Evolutionary conservation across 345 rosid species (phyloP).

Genomic region (Citrus medica): DNA sequence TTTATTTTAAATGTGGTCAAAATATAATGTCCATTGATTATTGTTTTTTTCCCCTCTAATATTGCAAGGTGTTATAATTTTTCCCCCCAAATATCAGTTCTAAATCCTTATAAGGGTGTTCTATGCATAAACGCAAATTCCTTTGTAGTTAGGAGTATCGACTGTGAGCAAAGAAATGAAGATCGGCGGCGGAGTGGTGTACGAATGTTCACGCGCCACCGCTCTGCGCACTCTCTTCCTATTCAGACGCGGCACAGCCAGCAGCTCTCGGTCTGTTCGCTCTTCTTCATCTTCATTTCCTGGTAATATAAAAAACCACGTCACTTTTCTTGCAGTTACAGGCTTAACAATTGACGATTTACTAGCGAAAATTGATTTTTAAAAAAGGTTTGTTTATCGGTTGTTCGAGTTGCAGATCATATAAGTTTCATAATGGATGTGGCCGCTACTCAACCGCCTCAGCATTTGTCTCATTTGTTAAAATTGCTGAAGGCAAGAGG

Average conservation of each 20-base stretch:
- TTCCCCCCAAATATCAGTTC: too few species aligned
- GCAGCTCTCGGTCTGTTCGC: constrained; percentile 32
- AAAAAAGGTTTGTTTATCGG: background rate
- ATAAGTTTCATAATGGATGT: constrained; percentile 53
- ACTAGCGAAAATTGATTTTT: background rate
- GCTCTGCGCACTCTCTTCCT: constrained; percentile 16
- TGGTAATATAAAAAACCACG: constrained; percentile 18
- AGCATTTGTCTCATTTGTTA: constrained; percentile 50
- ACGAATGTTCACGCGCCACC: constrained; percentile 38
- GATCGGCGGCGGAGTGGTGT: constrained; percentile 38
- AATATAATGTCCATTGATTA: too few species aligned
- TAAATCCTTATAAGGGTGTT: too few species aligned
- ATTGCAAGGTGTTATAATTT: too few species aligned
- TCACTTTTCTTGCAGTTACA: background rate
- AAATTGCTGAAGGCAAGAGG: constrained; percentile 63
- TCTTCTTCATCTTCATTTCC: constrained; percentile 33
- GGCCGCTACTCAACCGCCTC: constrained; percentile 64
- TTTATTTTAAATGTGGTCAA: too few species aligned
- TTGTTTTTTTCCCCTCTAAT: too few species aligned
- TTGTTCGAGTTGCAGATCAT: constrained; percentile 42
- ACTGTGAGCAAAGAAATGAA: constrained; percentile 7
- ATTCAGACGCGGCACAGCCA: constrained; percentile 24
- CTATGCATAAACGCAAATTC: too few species aligned
- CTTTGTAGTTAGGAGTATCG: too few species aligned
- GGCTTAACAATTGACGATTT: background rate